Evolutionary conservation across 148 eudicot genomes (phyloP), one percentile per base, ranked within the genome.

Genomic region (Spergularia bocconei): DNA sequence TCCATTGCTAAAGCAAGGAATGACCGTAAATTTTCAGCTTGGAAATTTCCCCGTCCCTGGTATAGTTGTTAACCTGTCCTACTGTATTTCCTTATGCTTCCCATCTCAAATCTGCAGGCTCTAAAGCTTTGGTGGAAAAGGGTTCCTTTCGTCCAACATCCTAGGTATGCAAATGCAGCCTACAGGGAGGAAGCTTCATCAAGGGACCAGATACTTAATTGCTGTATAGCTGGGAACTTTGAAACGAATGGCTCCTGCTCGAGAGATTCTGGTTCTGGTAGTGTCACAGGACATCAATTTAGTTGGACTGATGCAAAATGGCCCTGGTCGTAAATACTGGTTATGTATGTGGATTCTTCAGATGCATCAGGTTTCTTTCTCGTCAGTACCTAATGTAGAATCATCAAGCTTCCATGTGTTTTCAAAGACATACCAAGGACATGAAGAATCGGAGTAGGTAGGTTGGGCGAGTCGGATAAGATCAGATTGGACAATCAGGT

Each of bases 51-150:
- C 48, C 48, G 1, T 44, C 48, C 48, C 48, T 44, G 8, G 6
- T 44, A 9, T 44, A 44, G 36, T 44, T 44, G 48, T 9, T 44
- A 44, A 44, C 10, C 8, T 44, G 48, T 44, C 48, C 48, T 44
- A 44, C 48, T 4, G 6, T 3, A 67, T 10, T 11, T 47, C 47
- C 33, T n/a, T 6, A 13, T n/a, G 33, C 14, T 52, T 41, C 20
- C 36, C 13, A n/a, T n/a, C 59, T 67, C 13, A 0, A 60, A 38
- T 69, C 13, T 80, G 15, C 20, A 94, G 98, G 98, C 97, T 68
- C 83, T 94, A 67, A 88, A 88, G 76, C 91, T 94, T 53, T 90
- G 98, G 98, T 94, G 98, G 98, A 94, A 91, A 75, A 82, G 81
- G 6, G 91, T 94, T 17, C 65, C 88, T 1, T 88, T 90, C 62